These are phyloP conservation scores for Amanita polypyramis DNA, from an alignment of 768 basidiomycete genomes.

Conservation along the genomic window DNA sequence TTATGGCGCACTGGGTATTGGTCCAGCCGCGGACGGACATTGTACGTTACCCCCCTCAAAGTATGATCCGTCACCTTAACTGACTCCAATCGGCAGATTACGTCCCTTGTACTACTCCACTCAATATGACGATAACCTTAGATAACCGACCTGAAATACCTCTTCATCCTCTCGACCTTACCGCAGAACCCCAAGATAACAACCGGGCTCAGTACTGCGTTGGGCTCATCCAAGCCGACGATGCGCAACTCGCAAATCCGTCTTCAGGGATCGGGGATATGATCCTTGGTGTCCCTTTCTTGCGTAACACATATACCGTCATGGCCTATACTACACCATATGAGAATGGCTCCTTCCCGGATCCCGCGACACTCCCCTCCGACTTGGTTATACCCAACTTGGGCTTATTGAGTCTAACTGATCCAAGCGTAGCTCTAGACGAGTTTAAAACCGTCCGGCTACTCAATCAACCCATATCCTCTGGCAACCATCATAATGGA, in stretches of 20 bases:
- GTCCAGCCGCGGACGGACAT: constrained; percentile 46
- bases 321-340: constrained; percentile 52
- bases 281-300: constrained; percentile 70
- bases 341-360: constrained; percentile 32
- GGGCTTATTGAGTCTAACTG: constrained; percentile 54
- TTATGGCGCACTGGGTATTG: constrained; percentile 63
- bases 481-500: neutral
- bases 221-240: constrained; percentile 57
- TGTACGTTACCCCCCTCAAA: constrained; percentile 32
- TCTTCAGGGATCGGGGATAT: constrained; percentile 45
- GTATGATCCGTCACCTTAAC: neutral
- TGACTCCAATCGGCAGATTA: constrained; percentile 39
- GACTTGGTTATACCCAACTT: constrained; percentile 31
- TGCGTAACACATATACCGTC: constrained; percentile 69
- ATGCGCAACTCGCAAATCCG: constrained; percentile 26
- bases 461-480: constrained; percentile 43
- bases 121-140: constrained; percentile 64
- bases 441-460: constrained; percentile 68
- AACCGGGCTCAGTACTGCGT: constrained; percentile 39
- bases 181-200: constrained; percentile 32
- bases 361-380: constrained; percentile 9
- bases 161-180: constrained; percentile 70
- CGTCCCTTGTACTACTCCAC: constrained; percentile 56
- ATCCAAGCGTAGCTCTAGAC: constrained; percentile 46
- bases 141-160: constrained; percentile 46